A percentile compares a stretch with the other conserved stretches of the same genome.
These are phyloP conservation scores for Ogataea saltuana DNA, from an alignment of 805 yeast genomes.

Conservation along the genomic window DNA sequence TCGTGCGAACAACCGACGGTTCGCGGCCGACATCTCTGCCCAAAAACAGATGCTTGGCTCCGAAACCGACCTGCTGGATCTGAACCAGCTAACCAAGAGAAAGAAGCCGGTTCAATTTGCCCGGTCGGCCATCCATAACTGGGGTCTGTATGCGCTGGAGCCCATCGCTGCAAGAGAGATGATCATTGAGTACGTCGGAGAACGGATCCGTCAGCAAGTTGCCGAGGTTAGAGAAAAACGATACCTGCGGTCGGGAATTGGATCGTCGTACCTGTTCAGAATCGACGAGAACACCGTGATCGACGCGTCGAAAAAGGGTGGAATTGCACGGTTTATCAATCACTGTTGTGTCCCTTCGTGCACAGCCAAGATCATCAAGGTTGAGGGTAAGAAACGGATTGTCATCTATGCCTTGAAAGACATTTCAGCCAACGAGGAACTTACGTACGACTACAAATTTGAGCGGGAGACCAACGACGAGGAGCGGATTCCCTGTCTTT, in stretches of 20 bases:
- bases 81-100: conserved; percentile 85
- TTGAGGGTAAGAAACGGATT: conserved; percentile 89
- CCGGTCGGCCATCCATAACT: conserved; percentile 93
- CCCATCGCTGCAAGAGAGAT: conserved; percentile 95
- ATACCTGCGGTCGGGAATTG: conserved; percentile 87
- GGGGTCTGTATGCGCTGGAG: conserved; percentile 97
- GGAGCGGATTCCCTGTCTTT: conserved; percentile 84
- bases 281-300: conserved; percentile 93
- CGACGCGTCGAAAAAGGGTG: conserved; percentile 97
- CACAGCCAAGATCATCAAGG: conserved; percentile 93
- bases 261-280: conserved; percentile 89
- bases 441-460: conserved; percentile 95
- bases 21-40: conserved; percentile 85
- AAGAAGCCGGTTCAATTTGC: conserved; percentile 97
- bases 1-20: conserved; percentile 82
- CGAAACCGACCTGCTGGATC: conserved; percentile 76
- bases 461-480: conserved; percentile 88
- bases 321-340: conserved; percentile 94
- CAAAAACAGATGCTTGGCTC: conserved; percentile 76
- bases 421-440: conserved; percentile 83
- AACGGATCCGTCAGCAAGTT: conserved; percentile 86
- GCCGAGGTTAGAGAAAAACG: conserved; percentile 90
- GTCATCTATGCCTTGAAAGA: conserved; percentile 92
- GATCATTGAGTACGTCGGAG: conserved; percentile 98
- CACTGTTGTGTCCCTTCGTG: conserved; percentile 98